A percentile compares a stretch with the other conserved stretches of the same genome.
These are phyloP conservation scores for Panaeolus papilionaceus DNA, from an alignment of 768 basidiomycete genomes.

Conservation along the genomic window DNA sequence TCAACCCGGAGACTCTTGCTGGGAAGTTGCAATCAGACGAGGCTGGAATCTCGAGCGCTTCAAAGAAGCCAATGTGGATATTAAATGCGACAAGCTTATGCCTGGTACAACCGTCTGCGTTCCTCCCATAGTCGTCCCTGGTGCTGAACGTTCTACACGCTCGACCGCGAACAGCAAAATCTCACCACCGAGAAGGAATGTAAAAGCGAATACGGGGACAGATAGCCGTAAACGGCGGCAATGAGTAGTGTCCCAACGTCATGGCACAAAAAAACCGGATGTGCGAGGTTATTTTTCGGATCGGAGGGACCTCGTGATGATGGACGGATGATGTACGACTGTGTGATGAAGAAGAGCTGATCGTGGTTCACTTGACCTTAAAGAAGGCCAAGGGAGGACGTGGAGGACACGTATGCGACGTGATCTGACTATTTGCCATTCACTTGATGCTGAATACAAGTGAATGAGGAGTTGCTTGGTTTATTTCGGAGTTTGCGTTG, in stretches of 20 bases:
- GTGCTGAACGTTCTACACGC: conserved; percentile 4
- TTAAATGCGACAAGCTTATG: conserved; percentile 63
- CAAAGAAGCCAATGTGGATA: conserved; percentile 54
- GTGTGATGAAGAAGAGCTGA: conserved; percentile 4
- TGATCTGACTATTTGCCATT: not conserved
- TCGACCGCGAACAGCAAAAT: not conserved
- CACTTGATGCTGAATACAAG: not conserved
- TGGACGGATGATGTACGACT: not conserved
- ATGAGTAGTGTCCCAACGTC: not conserved
- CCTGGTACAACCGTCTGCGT: conserved; percentile 68
- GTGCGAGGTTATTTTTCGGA: conserved; percentile 10
- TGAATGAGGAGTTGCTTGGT: not conserved
- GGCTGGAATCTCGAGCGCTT: conserved; percentile 59
- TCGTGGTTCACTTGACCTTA: conserved; percentile 12
- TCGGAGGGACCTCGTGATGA: conserved; percentile 9
- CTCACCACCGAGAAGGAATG: not conserved
- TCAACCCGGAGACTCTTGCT: conserved; percentile 68
- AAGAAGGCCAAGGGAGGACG: conserved; percentile 14
- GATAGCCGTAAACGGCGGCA: not conserved
- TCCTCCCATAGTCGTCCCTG: conserved; percentile 36
- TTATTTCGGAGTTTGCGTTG: conserved; percentile 11
- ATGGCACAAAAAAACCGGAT: conserved; percentile 8
- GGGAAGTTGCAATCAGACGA: conserved; percentile 59
- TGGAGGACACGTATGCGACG: conserved; percentile 11
- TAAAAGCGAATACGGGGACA: not conserved